Conservation (phyloP, 2,329 filamentous ascomycete genomes). For the Tolypocladium album region DNA sequence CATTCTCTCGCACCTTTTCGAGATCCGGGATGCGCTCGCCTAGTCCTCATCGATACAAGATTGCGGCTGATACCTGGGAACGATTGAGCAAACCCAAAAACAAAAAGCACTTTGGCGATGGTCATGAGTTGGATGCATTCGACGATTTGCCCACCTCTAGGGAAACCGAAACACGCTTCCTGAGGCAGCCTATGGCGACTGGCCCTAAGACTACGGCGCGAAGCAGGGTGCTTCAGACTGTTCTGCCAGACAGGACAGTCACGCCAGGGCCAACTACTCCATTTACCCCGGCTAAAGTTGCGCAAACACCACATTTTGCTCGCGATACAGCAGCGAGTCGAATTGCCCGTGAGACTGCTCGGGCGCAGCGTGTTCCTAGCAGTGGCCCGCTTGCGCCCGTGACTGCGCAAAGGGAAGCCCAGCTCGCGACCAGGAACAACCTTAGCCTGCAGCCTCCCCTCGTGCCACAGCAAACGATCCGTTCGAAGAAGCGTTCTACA, state of each 20-base stretch:
- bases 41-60: constrained; percentile 40
- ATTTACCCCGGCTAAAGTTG: constrained; percentile 44
- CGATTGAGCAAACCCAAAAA: constrained; percentile 59
- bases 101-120: constrained; percentile 65
- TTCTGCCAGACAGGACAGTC: constrained; percentile 40
- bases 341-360: constrained; percentile 50
- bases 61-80: constrained; percentile 44
- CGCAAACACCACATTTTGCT: constrained; percentile 50
- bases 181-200: constrained; percentile 65
- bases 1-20: constrained; percentile 46
- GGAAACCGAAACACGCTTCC: constrained; percentile 68
- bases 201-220: constrained; percentile 54
- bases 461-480: constrained; percentile 29
- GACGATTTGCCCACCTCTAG: constrained; percentile 89
- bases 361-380: constrained; percentile 48
- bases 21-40: constrained; percentile 49
- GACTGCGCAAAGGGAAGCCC: constrained; percentile 42
- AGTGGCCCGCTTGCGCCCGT: constrained; percentile 42
- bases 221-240: constrained; percentile 45
- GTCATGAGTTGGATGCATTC: constrained; percentile 83
- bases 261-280: constrained; percentile 44
- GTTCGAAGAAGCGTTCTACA: constrained; percentile 47
- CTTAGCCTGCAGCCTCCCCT: constrained; percentile 28
- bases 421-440: constrained; percentile 39
- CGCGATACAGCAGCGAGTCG: constrained; percentile 56